phyloP scores from a whole-genome alignment of 805 yeast genomes.

The Komagataella phaffii region DNA sequence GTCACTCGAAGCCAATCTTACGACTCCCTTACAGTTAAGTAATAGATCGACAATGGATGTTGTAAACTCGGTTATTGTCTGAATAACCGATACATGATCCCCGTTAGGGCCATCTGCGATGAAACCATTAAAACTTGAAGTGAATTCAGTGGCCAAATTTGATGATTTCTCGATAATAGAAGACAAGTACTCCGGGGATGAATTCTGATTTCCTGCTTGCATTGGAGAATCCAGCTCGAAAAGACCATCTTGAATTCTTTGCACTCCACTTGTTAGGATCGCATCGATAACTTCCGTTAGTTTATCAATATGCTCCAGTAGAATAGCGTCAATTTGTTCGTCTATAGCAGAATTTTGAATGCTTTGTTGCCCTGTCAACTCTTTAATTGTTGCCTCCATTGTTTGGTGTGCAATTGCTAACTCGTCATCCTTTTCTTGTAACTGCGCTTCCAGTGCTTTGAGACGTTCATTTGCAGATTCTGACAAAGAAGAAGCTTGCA shows the following conservation, averaged over 20 bases:
- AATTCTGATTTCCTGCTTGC: conserved; percentile 70
- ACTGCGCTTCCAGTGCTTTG: conserved; percentile 24
- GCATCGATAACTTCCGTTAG: conserved; percentile 51
- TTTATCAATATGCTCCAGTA: conserved; percentile 32
- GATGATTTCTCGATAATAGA: conserved; percentile 62
- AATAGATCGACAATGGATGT: conserved; percentile 48
- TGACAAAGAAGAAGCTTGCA: conserved; percentile 13
- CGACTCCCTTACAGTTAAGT: conserved; percentile 57
- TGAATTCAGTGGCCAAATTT: conserved; percentile 64
- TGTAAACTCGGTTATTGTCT: conserved; percentile 49
- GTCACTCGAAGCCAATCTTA: conserved; percentile 36
- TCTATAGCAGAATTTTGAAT: conserved; percentile 40
- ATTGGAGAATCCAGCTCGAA: conserved; percentile 65
- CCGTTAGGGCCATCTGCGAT: conserved; percentile 65
- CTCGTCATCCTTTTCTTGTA: conserved; percentile 64
- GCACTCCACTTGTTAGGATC: conserved; percentile 52
- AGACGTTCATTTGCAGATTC: conserved; percentile 9
- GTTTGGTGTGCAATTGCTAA: conserved; percentile 69
- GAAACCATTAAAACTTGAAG: conserved; percentile 60
- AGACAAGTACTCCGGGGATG: conserved; percentile 56
- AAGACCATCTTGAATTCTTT: conserved; percentile 57
- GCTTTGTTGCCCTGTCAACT: conserved; percentile 34
- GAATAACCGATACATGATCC: conserved; percentile 50
- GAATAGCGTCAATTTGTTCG: conserved; percentile 43
- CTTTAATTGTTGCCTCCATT: conserved; percentile 56